Base-by-base conservation (phyloP, 1,139 yeast genomes). In the Hansenula sp. region DNA sequence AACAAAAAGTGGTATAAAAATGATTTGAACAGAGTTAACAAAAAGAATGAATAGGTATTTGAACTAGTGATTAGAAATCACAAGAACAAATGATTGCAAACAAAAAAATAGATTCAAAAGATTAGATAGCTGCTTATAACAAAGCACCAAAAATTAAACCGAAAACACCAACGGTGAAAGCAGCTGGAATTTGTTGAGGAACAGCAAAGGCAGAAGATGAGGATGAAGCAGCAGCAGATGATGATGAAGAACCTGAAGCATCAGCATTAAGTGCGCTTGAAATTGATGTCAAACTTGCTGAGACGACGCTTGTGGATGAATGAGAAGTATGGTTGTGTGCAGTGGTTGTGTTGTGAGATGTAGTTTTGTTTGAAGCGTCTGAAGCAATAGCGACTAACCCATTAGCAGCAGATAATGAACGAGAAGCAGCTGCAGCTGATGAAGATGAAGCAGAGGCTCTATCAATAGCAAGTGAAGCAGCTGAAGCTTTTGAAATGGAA, bases 131-230 rank as follows among this genome's bases (percentile, higher is more conserved):
- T 26, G 28, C 45, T 59, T 65, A 73, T 44, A 74, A 59, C 48
- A 76, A 67, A 42, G 76, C 74, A 50, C 76, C 77, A 51, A 70
- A 60, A 35, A 73, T 66, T 46, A 75, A 62, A 57, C 79, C 82
- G 41, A 73, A 59, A 40, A 74, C 55, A 52, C 81, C 80, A 42
- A 74, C 55, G 19, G 74, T 64, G 43, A 73, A 60, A 52, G 68
- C 66, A 47, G 56, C 59, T 60, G 66, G 51, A 52, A 62, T 46
- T 50, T 47, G 41, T 17, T 47, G 31, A 10, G 34, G 44, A 19
- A 42, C 44, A 39, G 54, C 62, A 36, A 63, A 63, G 39, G 67
- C 75, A 38, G 62, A 64, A 17, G 61, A 47, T 12, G 64, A 49
- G 8, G 61, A 48, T 29, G 32, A 19, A 18, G 12, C 20, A 5